phyloP scores from a whole-genome alignment of 208 protist species.

The Leishmania turanica region DNA sequence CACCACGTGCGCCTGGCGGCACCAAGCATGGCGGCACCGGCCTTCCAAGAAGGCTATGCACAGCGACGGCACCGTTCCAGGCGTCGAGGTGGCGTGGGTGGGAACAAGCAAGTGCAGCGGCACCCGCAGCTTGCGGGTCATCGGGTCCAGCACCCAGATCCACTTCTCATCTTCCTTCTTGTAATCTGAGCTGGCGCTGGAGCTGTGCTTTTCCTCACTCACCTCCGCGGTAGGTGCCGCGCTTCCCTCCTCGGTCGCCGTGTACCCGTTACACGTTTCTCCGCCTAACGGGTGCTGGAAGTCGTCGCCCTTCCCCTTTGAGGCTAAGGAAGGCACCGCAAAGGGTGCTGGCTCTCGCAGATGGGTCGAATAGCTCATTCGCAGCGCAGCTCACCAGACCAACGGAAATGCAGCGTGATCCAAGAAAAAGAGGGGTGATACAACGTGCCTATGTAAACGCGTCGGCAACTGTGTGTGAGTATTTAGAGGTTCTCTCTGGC shows the following conservation, averaged over 20 bases:
- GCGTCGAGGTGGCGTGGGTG: constrained; percentile 85
- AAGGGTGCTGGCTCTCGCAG: neutral
- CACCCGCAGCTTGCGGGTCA: constrained; percentile 87
- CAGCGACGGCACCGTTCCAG: constrained; percentile 81
- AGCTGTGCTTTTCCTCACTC: constrained; percentile 37
- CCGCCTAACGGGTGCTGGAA: constrained; percentile 1
- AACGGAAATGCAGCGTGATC: neutral
- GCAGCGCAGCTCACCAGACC: neutral
- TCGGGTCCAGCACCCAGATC: constrained; percentile 90
- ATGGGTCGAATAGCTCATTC: constrained; percentile 17
- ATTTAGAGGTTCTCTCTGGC: neutral
- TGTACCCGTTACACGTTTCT: constrained; percentile 14
- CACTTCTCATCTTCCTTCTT: constrained; percentile 66
- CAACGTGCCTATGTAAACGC: neutral
- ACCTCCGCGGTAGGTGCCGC: constrained; percentile 22
- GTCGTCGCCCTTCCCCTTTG: constrained; percentile 17
- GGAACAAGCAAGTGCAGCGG: constrained; percentile 70
- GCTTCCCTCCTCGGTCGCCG: constrained; percentile 24
- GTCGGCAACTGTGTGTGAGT: neutral
- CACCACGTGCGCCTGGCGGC: constrained; percentile 85
- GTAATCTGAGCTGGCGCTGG: constrained; percentile 29
- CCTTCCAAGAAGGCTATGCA: constrained; percentile 88
- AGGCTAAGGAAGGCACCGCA: neutral
- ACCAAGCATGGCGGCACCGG: constrained; percentile 89
- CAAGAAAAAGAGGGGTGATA: neutral